phyloP scores from a whole-genome alignment of 2,329 filamentous ascomycete genomes.

The Colletotrichum lindemuthianum region DNA sequence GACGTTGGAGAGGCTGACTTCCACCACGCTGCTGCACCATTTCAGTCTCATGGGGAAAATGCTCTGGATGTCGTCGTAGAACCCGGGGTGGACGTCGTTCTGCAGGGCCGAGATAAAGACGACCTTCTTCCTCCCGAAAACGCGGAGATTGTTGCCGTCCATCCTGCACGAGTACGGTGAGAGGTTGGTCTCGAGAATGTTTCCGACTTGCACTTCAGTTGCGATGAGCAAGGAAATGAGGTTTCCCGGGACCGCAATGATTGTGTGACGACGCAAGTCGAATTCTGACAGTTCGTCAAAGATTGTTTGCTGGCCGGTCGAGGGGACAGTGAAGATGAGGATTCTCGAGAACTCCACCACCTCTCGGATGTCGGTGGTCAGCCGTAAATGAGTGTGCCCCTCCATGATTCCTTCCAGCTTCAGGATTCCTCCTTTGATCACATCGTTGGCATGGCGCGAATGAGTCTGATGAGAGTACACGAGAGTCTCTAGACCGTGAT shows the following conservation, averaged over 20 bases:
- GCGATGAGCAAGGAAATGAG: slow-evolving; percentile 15
- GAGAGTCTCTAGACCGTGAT: slow-evolving; percentile 3
- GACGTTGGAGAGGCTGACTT: slow-evolving; percentile 26
- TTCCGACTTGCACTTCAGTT: slow-evolving; percentile 12
- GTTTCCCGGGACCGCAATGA: slow-evolving; percentile 22
- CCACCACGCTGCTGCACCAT: slow-evolving; percentile 24
- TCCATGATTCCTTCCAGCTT: slow-evolving; percentile 16
- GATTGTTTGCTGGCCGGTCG: slow-evolving; percentile 24
- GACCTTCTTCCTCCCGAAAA: slow-evolving; percentile 20
- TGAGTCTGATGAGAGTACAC: slow-evolving; percentile 24
- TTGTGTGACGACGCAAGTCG: slow-evolving; percentile 10
- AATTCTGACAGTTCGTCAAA: slow-evolving; percentile 12
- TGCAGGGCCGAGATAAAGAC: slow-evolving; percentile 16
- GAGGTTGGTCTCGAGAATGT: slow-evolving; percentile 24
- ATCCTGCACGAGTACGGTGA: slow-evolving; percentile 26
- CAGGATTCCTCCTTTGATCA: slow-evolving; percentile 14
- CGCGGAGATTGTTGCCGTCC: slow-evolving; percentile 3
- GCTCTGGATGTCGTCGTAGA: slow-evolving; percentile 22
- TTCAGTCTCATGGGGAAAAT: slow-evolving; percentile 16
- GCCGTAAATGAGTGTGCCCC: slow-evolving; percentile 6
- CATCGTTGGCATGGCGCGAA: slow-evolving; percentile 16
- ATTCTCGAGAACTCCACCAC: slow-evolving; percentile 19
- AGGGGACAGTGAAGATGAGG: slow-evolving; percentile 19
- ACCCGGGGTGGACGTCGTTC: slow-evolving; percentile 1
- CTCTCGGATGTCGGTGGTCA: slow-evolving; percentile 21